These are phyloP conservation scores for Tinospora cordifolia DNA, from an alignment of 164 flowering plant genomes.

Conservation along the genomic window DNA sequence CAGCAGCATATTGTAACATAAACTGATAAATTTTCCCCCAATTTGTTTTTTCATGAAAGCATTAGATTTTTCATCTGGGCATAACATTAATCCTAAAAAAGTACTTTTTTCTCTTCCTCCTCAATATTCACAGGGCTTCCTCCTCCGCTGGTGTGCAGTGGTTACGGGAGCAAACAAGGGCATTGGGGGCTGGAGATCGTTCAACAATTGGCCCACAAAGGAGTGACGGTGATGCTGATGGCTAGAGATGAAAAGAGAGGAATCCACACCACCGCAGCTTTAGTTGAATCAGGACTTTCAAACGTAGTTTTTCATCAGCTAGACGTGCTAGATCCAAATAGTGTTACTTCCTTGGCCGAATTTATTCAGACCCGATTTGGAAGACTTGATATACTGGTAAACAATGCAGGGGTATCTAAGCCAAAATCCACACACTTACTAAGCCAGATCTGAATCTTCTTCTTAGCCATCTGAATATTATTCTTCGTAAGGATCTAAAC, in stretches of 20 bases:
- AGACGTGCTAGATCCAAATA: constrained; percentile 10
- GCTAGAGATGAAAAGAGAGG: constrained; percentile 17
- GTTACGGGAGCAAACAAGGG: constrained; percentile 17
- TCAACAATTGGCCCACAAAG: constrained; percentile 2
- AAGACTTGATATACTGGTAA: constrained; percentile 15
- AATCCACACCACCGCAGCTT: background rate
- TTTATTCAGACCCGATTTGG: constrained; percentile 8
- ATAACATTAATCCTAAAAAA: too few species aligned
- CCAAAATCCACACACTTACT: too few species aligned
- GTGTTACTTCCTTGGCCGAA: constrained; percentile 1
- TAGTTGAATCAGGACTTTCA: constrained; percentile 5
- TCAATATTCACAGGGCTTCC: too few species aligned
- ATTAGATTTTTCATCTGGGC: too few species aligned
- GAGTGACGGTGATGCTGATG: constrained; percentile 8
- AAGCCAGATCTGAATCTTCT: too few species aligned
- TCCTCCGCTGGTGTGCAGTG: constrained; percentile 9
- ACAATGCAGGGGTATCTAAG: too few species aligned
- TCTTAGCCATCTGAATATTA: too few species aligned
- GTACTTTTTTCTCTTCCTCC: too few species aligned
- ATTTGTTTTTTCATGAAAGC: too few species aligned
- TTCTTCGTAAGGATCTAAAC: too few species aligned
- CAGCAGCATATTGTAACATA: background rate
- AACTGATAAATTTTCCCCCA: background rate
- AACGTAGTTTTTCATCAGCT: constrained; percentile 16
- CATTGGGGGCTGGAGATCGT: constrained; percentile 11